Base-by-base conservation (phyloP, 805 yeast genomes). In the Kazachstania kunashirensis region DNA sequence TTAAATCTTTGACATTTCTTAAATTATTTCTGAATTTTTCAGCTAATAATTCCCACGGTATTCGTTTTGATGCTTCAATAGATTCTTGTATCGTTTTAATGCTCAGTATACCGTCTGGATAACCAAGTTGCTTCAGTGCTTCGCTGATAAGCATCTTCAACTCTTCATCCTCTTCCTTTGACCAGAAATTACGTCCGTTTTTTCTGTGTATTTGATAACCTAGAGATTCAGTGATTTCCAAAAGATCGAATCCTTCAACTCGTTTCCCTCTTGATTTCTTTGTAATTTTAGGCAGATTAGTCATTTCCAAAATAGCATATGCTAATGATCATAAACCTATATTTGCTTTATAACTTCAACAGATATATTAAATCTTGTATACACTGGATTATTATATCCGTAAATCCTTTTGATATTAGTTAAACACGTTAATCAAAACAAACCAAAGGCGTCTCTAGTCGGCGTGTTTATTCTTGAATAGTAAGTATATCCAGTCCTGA, bases 1-100 rank as follows among this genome's bases (percentile, higher is more conserved):
- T 70, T 52, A 95, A 82, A 53, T 85, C 94, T 49, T 82, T 84
- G 10, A 84, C 70, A 48, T 81, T 78, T 36, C 95, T 65, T 50
- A 44, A 67, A 54, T 66, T 63, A 61, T 48, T 61, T 44, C 49
- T 69, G 55, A 62, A 69, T 51, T 41, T 62, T 46, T 44, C 65
- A 45, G 78, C 71, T 28, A 78, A 67, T 36, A 44, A 42, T 23
- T 77, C 83, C 94, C 94, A 82, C 36, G 75, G 68, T 8, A 80
- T 67, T 0, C 50, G 41, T 26, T 56, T 57, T 4, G 60, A 52
- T 6, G 54, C 40, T 3, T 49, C 45, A 9, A 50, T 42, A 20
- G 64, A 63, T 9, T 57, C 48, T 23, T 53, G 48, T 2, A 39
- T 51, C 11, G 39, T 42, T 24, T 27, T 54, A 7, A 65, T 40